Base-by-base conservation (phyloP, 129 eudicot species). In the Mikania micrantha region DNA sequence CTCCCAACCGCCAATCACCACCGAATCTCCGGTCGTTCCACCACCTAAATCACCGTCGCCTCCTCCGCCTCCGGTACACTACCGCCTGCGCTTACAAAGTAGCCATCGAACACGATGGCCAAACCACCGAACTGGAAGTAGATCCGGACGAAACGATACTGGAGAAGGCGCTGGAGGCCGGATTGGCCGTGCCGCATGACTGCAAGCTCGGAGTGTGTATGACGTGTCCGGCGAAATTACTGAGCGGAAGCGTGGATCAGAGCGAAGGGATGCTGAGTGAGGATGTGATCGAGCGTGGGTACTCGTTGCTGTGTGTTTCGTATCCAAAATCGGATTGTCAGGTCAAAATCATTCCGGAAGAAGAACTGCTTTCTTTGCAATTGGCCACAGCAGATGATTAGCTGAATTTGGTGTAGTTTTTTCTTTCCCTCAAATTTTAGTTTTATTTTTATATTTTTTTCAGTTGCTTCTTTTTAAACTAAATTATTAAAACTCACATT, bases 211-310 rank as follows among this genome's bases (percentile, higher is more conserved):
- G 98, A 7, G 98, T 92, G 20, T 92, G 98, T 74, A 88, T 92
- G 98, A 92, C 98, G 6, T 92, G 98, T 62, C 98, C 98, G 25
- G 96, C 98, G 0, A 67, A 36, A 62, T 74, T 88, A 24, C 49
- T 92, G 10, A 59, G 76, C 57, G 98, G 98, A 21, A 49, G 53
- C 19, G 98, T 88, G 4, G 96, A 92, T 74, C 98, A 88, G 69
- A 92, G 83, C 69, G 98, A 88, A 9, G 96, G 98, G 4, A 92
- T 92, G 98, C 78, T 92, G 3, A 92, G 98, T 70, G 98, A 92
- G 35, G 98, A 92, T 64, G 98, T 92, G 60, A 65, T 92, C 6
- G 95, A 92, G 58, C 48, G 84, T 0, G 98, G 98, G 1, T 92
- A 83, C 24, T 87, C 98, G 15, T 74, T 92, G 76, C 68, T 88